Base-by-base conservation (phyloP, 2,329 filamentous ascomycete genomes). In the Ciborinia camelliae region DNA sequence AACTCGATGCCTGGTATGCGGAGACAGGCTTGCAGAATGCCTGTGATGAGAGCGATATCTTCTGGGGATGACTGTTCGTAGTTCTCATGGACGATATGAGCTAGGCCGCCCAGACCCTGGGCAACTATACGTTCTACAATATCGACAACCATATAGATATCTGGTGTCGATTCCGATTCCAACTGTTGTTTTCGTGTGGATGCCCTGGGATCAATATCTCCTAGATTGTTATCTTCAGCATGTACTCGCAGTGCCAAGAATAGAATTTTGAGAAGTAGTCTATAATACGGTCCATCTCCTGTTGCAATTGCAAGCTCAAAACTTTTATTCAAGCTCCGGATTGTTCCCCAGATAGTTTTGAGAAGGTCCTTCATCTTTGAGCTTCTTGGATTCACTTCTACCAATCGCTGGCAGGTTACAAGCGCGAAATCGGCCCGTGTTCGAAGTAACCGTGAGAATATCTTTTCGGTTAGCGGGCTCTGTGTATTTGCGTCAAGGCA, bases 41-140 rank as follows among this genome's bases (percentile, higher is more conserved):
- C 93, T 14, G 92, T 97, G 52, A 99, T 79, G 50, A 98, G 86
- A 3, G 89, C 89, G 69, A 99, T 86, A 74, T 99, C 95, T 64
- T 90, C 89, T 0, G 92, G 90, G 1, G 83, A 82, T 60, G 88
- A 85, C 23, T 84, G 81, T 0, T 80, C 75, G 4, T 89, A 83
- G 37, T 88, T 82, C 41, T 95, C 89, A 74, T 99, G 95, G 18
- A 98, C 85, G 62, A 92, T 86, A 18, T 87, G 86, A 41, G 92
- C 92, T 28, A 97, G 81, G 28, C 89, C 86, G 48, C 90, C 87
- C 80, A 99, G 94, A 2, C 92, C 93, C 70, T 86, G 87, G 0
- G 88, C 90, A 35, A 98, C 89, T 14, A 95, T 85, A 35, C 86
- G 83, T 70, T 92, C 88, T 12, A 97, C 80, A 52, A 97, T 87